Evolutionary conservation across 1,139 yeast genomes (phyloP).

Genomic region (Torulaspora pretoriensis): DNA sequence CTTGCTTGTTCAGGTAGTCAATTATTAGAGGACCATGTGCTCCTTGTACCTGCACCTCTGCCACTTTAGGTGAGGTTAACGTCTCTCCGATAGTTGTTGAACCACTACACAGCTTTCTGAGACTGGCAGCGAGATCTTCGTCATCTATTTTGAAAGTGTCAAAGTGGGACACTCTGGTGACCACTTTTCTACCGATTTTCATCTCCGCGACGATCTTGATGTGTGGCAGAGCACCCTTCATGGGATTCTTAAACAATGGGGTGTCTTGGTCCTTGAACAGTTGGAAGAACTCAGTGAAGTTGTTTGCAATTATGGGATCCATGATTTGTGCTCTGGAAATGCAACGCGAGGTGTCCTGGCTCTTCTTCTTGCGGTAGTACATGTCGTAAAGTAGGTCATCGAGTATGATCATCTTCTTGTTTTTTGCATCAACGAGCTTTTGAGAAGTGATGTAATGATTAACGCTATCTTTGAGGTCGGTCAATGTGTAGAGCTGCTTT

Average conservation of each 20-base stretch:
- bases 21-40: conserved; percentile 67
- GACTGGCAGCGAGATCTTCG: conserved; percentile 58
- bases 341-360: conserved; percentile 27
- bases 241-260: conserved; percentile 38
- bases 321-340: conserved; percentile 52
- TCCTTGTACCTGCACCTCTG: conserved; percentile 85
- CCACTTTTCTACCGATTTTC: conserved; percentile 76
- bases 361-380: conserved; percentile 35
- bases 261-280: conserved; percentile 48
- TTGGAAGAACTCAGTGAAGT: conserved; percentile 56
- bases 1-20: conserved; percentile 58
- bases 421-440: conserved; percentile 48
- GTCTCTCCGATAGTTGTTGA: conserved; percentile 68
- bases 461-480: conserved; percentile 51
- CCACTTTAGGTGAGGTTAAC: conserved; percentile 50
- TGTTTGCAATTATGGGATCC: conserved; percentile 44
- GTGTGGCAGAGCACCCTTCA: conserved; percentile 65
- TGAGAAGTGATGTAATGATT: conserved; percentile 53
- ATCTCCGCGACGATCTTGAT: conserved; percentile 66
- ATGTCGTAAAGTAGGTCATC: conserved; percentile 45
- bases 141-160: conserved; percentile 67
- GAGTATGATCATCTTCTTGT: conserved; percentile 47
- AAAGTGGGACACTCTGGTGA: conserved; percentile 67
- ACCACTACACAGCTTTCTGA: conserved; percentile 82
- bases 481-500: conserved; percentile 45